Evolutionary conservation across 2,329 filamentous ascomycete genomes (phyloP).

Genomic region (Leptodontidium sp.): DNA sequence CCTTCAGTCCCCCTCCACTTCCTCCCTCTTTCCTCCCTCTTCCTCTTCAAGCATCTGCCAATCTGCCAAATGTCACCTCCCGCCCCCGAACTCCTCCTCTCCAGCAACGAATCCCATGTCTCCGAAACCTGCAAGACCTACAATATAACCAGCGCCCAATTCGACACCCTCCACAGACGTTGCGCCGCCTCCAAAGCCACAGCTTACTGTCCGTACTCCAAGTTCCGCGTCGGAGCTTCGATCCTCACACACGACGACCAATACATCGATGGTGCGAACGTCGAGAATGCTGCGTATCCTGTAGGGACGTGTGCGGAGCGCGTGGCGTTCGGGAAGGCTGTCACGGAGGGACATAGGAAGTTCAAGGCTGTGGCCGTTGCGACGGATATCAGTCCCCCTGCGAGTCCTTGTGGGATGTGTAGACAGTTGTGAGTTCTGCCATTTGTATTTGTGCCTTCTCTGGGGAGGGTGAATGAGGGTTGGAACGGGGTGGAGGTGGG

Average conservation of each 20-base stretch:
- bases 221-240: conserved; percentile 88
- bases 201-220: conserved; percentile 76
- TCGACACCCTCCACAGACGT: conserved; percentile 72
- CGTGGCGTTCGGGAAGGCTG: conserved; percentile 83
- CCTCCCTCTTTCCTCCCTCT: neutral
- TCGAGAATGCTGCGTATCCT: conserved; percentile 91
- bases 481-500: too few species aligned
- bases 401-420: conserved; percentile 93
- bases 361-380: conserved; percentile 87
- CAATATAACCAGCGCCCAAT: conserved; percentile 67
- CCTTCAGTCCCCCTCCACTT: neutral
- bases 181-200: conserved; percentile 75
- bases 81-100: conserved; percentile 38
- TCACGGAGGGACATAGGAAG: conserved; percentile 56
- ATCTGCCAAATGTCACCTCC: conserved; percentile 30
- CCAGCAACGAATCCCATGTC: conserved; percentile 42
- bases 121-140: conserved; percentile 50
- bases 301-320: conserved; percentile 96
- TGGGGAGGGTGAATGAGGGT: neutral
- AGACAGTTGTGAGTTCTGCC: conserved; percentile 77
- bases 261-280: conserved; percentile 74
- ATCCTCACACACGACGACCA: conserved; percentile 68
- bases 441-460: neutral
- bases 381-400: conserved; percentile 76
- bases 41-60: conserved; percentile 21